Percentiles rank a stretch among this genome's conserved stretches.
Conservation (phyloP, 2,329 filamentous ascomycete genomes). For the Pseudogymnoascus sp. region DNA sequence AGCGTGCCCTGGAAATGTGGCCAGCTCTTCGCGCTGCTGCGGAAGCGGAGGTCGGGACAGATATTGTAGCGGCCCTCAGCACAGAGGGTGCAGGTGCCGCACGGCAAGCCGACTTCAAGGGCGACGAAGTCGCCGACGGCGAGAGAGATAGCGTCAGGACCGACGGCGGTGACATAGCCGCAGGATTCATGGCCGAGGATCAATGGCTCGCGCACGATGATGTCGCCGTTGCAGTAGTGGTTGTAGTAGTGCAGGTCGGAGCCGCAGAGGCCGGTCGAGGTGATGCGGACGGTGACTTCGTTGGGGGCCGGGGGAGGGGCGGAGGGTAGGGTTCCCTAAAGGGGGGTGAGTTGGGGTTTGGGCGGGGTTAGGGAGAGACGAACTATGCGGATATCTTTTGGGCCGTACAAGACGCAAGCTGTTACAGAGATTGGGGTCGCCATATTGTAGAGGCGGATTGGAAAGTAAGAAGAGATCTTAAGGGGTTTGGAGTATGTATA, state of each 20-base stretch:
- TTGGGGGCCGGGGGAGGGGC: slow-evolving; percentile 34
- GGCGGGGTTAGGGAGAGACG: slow-evolving; percentile 28
- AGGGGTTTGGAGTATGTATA: neutral
- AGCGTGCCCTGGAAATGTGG: slow-evolving; percentile 86
- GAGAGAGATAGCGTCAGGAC: slow-evolving; percentile 54
- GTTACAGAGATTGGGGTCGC: neutral
- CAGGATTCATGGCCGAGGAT: slow-evolving; percentile 67
- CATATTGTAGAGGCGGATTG: neutral
- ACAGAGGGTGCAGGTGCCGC: slow-evolving; percentile 70
- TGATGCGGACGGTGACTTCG: slow-evolving; percentile 58
- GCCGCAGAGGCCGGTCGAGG: slow-evolving; percentile 61
- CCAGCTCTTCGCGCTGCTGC: slow-evolving; percentile 52
- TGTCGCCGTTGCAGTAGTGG: slow-evolving; percentile 61
- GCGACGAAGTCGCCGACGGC: slow-evolving; percentile 74
- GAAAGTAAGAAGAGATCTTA: neutral
- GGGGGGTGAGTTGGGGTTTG: slow-evolving; percentile 26
- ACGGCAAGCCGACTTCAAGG: slow-evolving; percentile 86
- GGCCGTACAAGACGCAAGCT: neutral
- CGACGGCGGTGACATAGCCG: slow-evolving; percentile 67
- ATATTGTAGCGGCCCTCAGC: slow-evolving; percentile 83
- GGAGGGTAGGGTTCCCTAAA: slow-evolving; percentile 32
- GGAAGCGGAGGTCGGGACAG: slow-evolving; percentile 80
- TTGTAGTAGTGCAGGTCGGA: slow-evolving; percentile 64
- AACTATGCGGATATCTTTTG: neutral
- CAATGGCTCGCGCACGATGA: slow-evolving; percentile 56